Base-by-base conservation (phyloP, 768 basidiomycete species). In the Amanita rubescens region DNA sequence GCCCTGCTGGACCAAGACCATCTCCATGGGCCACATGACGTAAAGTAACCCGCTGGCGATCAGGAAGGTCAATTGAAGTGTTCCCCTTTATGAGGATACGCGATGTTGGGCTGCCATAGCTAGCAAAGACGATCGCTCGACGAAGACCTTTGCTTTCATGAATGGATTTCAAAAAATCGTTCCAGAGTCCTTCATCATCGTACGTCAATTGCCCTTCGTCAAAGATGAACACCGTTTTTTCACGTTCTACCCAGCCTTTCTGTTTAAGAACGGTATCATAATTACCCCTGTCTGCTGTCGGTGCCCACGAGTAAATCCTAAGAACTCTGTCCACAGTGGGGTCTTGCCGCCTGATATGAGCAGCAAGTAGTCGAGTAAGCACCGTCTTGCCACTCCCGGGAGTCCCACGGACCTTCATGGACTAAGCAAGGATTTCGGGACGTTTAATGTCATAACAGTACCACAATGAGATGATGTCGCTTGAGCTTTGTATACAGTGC, bases 321-420 rank as follows among this genome's bases (percentile, higher is more conserved):
- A 44, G 12, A 44, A 44, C 25, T 6, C 24, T 2, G 27, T 30
- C 27, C 20, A 24, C 43, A 44, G 7, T 27, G 25, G 43, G 43
- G 20, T 47, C 45, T 47, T 47, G 45, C 27, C 17, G 45, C 25
- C 10, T 14, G 45, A 47, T 47, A 47, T 47, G 45, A 47, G 45
- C 27, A 47, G 45, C 45, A 47, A 47, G 45, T 47, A 47, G n/a
- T 47, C n/a, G 25, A 17, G 33, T 17, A 38, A 38, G 49, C 35
- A 50, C 39, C 20, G 34, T 50, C 49, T 50, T 50, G 35, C 49
- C 49, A 22, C 49, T 50, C 39, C 12, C 49, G 19, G 49, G 49
- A 24, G 49, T 50, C 39, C 49, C 49, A 38, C 49, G 49, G 19
- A 50, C 49, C 49, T 50, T 20, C 35, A 30, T 41, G 17, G 39